Percentiles rank a stretch among this genome's conserved stretches.
Conservation (phyloP, 2,329 filamentous ascomycete species). For the Corniculantispora saksenae region DNA sequence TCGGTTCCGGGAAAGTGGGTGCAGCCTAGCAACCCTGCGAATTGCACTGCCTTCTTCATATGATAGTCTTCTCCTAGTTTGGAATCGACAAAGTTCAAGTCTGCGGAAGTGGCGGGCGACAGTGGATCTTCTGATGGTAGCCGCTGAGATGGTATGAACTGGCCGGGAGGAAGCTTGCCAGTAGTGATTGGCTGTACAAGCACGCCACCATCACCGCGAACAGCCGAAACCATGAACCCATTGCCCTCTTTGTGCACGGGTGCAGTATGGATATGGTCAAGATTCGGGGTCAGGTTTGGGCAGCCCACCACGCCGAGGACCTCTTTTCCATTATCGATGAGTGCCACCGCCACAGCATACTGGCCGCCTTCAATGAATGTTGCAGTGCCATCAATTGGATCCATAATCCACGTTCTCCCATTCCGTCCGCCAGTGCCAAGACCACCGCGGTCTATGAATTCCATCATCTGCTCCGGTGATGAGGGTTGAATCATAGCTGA, state of each 20-base stretch:
- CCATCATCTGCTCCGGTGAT: conserved; percentile 57
- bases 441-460: conserved; percentile 61
- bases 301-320: conserved; percentile 61
- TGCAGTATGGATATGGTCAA: background rate
- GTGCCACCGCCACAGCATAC: conserved; percentile 61
- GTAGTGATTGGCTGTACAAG: background rate
- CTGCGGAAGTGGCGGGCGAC: background rate
- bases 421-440: conserved; percentile 37
- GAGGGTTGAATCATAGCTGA: conserved; percentile 33
- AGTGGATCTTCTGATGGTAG: background rate
- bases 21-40: background rate
- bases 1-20: conserved; percentile 4
- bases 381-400: conserved; percentile 65
- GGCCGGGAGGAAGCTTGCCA: background rate
- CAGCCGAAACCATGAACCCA: conserved; percentile 9
- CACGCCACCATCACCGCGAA: conserved; percentile 1
- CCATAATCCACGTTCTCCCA: conserved; percentile 60
- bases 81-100: conserved; percentile 8
- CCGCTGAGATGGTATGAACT: conserved; percentile 3
- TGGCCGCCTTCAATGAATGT: conserved; percentile 63
- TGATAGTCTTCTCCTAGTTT: background rate
- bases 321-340: conserved; percentile 59
- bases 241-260: background rate
- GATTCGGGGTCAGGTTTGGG: conserved; percentile 53
- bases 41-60: background rate